Evolutionary conservation across 164 flowering plant genomes (phyloP).

Genomic region (Liriodendron chinense): DNA sequence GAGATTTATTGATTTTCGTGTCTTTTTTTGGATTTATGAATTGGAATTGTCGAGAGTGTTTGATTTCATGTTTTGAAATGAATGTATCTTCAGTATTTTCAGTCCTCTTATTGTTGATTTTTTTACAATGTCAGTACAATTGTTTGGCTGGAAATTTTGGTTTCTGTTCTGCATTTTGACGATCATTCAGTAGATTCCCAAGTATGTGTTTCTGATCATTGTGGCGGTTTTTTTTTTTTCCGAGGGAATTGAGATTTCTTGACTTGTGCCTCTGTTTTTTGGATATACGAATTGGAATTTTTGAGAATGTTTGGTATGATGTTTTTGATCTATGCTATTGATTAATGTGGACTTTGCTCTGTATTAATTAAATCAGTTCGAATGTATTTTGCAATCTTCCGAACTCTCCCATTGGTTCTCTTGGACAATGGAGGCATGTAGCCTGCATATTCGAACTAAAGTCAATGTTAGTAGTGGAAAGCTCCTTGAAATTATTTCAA

Average conservation of each 20-base stretch:
- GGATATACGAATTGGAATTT: background rate
- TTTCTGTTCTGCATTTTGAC: background rate
- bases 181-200: background rate
- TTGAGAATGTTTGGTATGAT: background rate
- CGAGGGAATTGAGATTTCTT: background rate
- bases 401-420: background rate
- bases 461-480: background rate
- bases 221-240: background rate
- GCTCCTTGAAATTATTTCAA: background rate
- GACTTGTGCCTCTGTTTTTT: background rate
- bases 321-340: no score
- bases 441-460: background rate
- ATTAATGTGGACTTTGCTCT: no score
- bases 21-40: background rate
- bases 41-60: background rate
- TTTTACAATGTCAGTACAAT: no score
- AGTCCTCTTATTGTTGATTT: no score
- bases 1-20: no score
- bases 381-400: no score
- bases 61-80: no score
- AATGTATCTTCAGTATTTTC: no score
- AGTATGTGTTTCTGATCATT: no score
- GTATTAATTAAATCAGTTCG: no score
- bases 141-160: no score
- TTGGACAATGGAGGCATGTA: no score